These are phyloP conservation scores for Allium cepa DNA, from an alignment of 106 monocot genomes.

Conservation along the genomic window DNA sequence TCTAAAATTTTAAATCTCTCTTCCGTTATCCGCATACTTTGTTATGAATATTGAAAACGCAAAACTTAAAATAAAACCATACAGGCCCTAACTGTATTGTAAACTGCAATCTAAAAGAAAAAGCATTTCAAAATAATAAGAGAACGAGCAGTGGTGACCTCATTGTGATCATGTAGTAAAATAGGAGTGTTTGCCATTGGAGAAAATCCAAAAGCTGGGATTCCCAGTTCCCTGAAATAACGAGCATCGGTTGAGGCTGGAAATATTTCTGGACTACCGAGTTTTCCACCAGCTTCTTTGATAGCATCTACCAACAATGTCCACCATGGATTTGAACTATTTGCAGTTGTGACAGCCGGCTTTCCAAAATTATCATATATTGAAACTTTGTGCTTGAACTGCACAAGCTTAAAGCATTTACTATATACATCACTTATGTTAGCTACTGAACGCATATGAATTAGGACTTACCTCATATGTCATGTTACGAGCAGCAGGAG, in stretches of 20 bases:
- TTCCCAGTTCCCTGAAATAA: conserved; percentile 52
- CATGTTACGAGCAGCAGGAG: conserved; percentile 88
- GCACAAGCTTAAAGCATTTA: conserved; percentile 12
- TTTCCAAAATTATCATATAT: conserved; percentile 69
- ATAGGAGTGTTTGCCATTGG: conserved; percentile 93
- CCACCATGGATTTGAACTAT: conserved; percentile 90
- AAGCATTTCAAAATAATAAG: neutral
- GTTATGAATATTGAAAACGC: no score
- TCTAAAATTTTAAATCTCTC: no score
- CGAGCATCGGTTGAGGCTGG: conserved; percentile 94
- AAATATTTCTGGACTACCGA: conserved; percentile 81
- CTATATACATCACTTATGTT: no score
- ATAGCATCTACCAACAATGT: conserved; percentile 53
- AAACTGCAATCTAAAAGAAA: neutral
- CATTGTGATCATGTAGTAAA: conserved; percentile 91
- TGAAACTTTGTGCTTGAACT: conserved; percentile 69
- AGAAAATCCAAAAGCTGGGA: conserved; percentile 96
- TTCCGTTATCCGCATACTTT: no score
- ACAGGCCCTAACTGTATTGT: no score
- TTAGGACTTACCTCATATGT: conserved; percentile 62
- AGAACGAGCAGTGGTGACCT: conserved; percentile 33
- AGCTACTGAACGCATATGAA: neutral
- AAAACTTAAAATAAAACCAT: no score
- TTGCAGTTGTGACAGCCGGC: conserved; percentile 52
- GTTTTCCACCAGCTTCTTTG: conserved; percentile 62